Evolutionary conservation across 345 rosid species (phyloP).

Genomic region (Adansonia digitata): DNA sequence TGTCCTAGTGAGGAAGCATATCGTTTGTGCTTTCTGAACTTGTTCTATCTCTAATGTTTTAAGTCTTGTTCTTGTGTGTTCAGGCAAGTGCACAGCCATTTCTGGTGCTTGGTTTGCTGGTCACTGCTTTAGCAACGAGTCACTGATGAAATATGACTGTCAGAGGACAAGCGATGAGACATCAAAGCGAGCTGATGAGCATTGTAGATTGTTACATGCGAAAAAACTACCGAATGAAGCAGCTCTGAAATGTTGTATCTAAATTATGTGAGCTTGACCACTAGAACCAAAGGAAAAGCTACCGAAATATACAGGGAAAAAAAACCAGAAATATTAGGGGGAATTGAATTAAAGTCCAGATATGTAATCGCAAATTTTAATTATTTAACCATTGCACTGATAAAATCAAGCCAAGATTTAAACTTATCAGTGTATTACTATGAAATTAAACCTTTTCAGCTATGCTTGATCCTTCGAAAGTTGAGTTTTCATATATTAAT

Average conservation of each 20-base stretch:
- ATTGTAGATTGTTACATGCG: no score
- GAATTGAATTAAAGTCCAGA: no score
- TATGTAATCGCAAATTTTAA: no score
- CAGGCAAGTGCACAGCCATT: conserved; percentile 99
- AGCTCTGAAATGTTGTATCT: not conserved
- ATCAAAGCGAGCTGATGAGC: not conserved
- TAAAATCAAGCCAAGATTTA: no score
- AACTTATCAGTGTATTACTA: no score
- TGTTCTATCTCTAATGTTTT: not conserved
- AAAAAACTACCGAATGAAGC: not conserved
- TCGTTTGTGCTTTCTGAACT: no score
- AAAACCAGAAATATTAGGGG: no score
- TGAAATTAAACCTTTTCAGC: no score
- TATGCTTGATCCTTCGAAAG: not conserved
- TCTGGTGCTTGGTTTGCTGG: conserved; percentile 81
- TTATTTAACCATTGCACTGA: no score
- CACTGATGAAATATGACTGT: conserved; percentile 30
- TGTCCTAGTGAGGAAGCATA: no score
- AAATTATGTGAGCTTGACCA: not conserved
- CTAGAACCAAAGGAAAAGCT: not conserved
- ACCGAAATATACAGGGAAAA: not conserved
- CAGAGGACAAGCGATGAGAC: not conserved
- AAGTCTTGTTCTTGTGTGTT: conserved; percentile 1
- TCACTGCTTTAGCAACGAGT: conserved; percentile 89
- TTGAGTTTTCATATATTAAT: not conserved